Evolutionary conservation across 2,329 filamentous ascomycete genomes (phyloP).

Genomic region (Harringtonia aguacate): DNA sequence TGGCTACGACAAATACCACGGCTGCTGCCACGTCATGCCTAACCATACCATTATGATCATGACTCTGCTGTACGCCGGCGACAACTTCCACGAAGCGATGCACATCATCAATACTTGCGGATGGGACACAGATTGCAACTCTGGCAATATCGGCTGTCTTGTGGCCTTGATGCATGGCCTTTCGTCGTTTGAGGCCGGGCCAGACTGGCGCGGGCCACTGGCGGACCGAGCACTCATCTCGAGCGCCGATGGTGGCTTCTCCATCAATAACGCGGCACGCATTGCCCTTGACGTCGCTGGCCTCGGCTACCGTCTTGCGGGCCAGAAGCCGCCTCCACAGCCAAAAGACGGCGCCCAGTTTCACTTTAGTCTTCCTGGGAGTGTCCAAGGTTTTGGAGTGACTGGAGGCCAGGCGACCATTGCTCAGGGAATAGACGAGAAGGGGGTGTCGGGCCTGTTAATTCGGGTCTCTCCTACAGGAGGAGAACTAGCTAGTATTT

Average conservation of each 20-base stretch:
- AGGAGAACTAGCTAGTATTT: no score
- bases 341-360: constrained; percentile 24
- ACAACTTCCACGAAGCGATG: constrained; percentile 22
- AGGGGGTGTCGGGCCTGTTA: constrained; percentile 1
- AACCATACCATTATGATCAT: constrained; percentile 24
- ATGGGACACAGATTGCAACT: constrained; percentile 28
- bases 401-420: neutral
- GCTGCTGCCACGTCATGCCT: constrained; percentile 22
- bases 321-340: constrained; percentile 4
- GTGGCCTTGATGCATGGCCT: constrained; percentile 24
- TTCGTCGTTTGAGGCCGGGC: constrained; percentile 11
- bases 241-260: constrained; percentile 24
- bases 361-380: constrained; percentile 24
- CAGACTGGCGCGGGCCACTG: constrained; percentile 23
- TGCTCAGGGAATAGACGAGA: constrained; percentile 4
- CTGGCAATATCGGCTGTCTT: constrained; percentile 24
- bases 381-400: constrained; percentile 22
- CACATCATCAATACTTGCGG: constrained; percentile 24
- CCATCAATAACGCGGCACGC: constrained; percentile 23
- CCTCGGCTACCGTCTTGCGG: constrained; percentile 16
- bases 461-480: neutral
- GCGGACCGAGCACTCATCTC: constrained; percentile 24
- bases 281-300: constrained; percentile 20
- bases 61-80: constrained; percentile 18
- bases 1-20: constrained; percentile 21